Conservation (phyloP, 2,329 filamentous ascomycete genomes). For the Fusarium denticulatum region DNA sequence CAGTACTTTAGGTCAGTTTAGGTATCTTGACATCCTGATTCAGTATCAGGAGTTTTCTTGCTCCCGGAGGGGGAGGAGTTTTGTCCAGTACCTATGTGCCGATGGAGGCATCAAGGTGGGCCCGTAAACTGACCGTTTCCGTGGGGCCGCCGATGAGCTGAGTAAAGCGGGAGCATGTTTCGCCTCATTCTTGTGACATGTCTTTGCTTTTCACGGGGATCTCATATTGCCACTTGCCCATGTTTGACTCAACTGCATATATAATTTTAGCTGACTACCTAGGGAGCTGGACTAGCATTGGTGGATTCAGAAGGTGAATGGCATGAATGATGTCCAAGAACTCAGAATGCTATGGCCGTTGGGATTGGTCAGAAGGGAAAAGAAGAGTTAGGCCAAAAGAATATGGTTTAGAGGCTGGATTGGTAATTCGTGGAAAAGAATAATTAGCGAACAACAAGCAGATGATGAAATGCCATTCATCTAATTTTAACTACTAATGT, state of each 20-base stretch:
- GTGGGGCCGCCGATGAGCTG: conserved; percentile 21
- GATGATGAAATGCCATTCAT: background rate
- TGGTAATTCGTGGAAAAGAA: conserved; percentile 11
- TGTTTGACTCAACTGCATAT: background rate
- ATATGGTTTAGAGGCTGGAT: background rate
- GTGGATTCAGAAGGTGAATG: background rate
- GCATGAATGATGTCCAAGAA: background rate
- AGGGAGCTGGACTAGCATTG: background rate
- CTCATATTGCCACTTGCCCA: background rate
- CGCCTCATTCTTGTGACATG: conserved; percentile 11
- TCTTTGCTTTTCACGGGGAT: background rate
- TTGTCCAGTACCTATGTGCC: background rate
- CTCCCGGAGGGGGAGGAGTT: background rate
- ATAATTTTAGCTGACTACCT: background rate
- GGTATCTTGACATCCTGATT: background rate
- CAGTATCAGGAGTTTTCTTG: background rate
- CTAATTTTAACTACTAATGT: background rate
- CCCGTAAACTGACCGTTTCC: background rate
- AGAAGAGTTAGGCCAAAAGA: background rate
- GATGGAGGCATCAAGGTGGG: background rate
- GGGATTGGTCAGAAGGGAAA: background rate
- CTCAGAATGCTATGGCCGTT: background rate
- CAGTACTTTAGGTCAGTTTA: background rate
- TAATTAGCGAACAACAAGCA: conserved; percentile 15
- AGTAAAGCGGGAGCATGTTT: conserved; percentile 7